Evolutionary conservation across 768 basidiomycete species (phyloP).

Genomic region (Pilatotrama ljubarskyi): DNA sequence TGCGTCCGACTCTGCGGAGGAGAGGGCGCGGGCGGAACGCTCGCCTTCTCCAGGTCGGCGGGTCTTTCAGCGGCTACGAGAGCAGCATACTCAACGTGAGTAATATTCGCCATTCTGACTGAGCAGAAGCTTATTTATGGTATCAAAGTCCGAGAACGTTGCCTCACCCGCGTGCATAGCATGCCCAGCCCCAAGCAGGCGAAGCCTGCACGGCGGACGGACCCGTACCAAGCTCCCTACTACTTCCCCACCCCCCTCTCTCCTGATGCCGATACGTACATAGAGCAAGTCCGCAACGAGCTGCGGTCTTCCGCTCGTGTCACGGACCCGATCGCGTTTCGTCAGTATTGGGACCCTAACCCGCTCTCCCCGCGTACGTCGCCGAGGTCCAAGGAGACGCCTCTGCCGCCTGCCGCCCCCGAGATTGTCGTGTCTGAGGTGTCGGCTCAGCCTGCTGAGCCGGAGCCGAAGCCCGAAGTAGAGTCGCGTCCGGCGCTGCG

Average conservation of each 20-base stretch:
- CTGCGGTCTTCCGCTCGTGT: neutral
- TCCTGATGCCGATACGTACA: constrained; percentile 37
- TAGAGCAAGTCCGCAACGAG: constrained; percentile 18
- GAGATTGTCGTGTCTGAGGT: constrained; percentile 1
- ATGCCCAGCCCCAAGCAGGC: constrained; percentile 10
- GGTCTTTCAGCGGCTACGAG: constrained; percentile 6
- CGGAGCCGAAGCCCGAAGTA: neutral
- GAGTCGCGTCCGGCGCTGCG: neutral
- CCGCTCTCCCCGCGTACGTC: constrained; percentile 1
- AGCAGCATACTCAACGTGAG: constrained; percentile 8
- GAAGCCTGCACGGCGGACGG: constrained; percentile 39
- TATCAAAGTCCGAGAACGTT: constrained; percentile 14
- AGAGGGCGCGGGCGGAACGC: neutral
- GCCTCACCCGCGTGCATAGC: constrained; percentile 13
- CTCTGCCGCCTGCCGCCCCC: neutral
- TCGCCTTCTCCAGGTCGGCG: neutral
- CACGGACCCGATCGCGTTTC: neutral
- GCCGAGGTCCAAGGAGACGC: neutral
- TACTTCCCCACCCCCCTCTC: constrained; percentile 54
- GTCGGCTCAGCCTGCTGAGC: neutral
- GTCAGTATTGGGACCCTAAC: constrained; percentile 7
- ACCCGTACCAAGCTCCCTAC: constrained; percentile 66
- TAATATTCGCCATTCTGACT: neutral
- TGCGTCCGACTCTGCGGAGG: neutral
- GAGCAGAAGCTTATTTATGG: too few species aligned